Evolutionary conservation across 148 eudicot genomes (phyloP).

Genomic region (Gaultheria prostrata): DNA sequence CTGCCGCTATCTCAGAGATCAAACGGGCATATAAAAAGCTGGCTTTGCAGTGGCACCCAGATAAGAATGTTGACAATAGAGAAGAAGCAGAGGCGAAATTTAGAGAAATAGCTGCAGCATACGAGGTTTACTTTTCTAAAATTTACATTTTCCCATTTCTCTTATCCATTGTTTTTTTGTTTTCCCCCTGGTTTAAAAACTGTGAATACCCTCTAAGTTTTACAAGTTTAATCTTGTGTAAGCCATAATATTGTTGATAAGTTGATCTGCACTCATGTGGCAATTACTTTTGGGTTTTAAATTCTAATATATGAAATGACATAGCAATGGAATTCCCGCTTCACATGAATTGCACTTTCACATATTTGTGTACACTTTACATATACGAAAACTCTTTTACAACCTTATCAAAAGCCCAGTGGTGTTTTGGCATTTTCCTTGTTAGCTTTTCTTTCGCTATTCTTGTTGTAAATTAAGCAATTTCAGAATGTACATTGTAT

Average conservation of each 20-base stretch:
- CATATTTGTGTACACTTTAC: neutral
- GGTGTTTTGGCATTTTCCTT: neutral
- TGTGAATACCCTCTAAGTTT: neutral
- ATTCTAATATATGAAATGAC: neutral
- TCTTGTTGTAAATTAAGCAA: neutral
- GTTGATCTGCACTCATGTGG: constrained; percentile 2
- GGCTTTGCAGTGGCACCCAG: constrained; percentile 98
- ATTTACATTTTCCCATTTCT: neutral
- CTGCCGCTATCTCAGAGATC: constrained; percentile 69
- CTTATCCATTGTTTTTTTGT: neutral
- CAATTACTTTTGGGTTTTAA: neutral
- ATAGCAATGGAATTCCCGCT: neutral
- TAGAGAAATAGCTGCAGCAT: constrained; percentile 91
- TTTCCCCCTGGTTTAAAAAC: neutral
- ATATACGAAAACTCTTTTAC: neutral
- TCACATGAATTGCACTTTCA: neutral
- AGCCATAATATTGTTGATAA: neutral
- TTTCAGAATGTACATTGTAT: neutral
- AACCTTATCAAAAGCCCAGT: neutral
- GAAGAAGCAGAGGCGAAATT: constrained; percentile 91
- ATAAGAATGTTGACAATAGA: constrained; percentile 85
- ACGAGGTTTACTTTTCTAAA: constrained; percentile 58
- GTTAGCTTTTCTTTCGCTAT: neutral
- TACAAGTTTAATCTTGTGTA: neutral
- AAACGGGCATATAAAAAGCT: constrained; percentile 83